Evolutionary conservation across 306 rosid species (phyloP), one percentile per base, ranked within the genome.

Genomic region (Mucuna pruriens): DNA sequence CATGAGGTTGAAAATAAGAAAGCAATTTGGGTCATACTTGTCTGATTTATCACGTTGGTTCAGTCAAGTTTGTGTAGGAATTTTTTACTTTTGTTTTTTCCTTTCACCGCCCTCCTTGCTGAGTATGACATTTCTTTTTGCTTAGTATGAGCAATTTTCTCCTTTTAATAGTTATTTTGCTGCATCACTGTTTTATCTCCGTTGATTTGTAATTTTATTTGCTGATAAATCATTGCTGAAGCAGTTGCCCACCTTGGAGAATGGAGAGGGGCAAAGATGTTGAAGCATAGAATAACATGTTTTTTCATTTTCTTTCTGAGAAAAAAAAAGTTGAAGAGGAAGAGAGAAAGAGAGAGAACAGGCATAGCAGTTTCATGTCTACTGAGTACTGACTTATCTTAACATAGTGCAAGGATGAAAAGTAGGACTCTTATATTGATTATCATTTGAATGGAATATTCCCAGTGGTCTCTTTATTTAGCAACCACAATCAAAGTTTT

Each of bases 151-250:
- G 3, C 44, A 23, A 2, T 80, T 29, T 60, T 64, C 31, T 61
- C 82, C 51, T 68, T 9, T 29, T 44, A 42, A n/a, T 63, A 65
- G 61, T 26, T 85, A 26, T 22, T 77, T 71, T 36, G 68, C 9
- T 54, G 49, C 60, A 46, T 65, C 12, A 36, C 19, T 51, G 22
- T 62, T 76, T 54, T 58, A 40, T 69, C 52, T 33, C 29, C 34
- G 25, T 49, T 73, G 52, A 67, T 40, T 60, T 66, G 42, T 58
- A 61, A 62, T 77, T 82, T 76, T 42, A 26, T 81, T 39, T 82
- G 19, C 64, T 58, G 75, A 40, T 48, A 54, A 57, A 54, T 9
- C 26, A 25, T 58, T 78, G 78, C 26, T 23, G 68, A 86, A 81
- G 26, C 40, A 66, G 62, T 71, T 63, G 12, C 17, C n/a, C 42